These are phyloP conservation scores for Pythium biforme DNA, from an alignment of 352 stramenopile genomes.

Conservation along the genomic window DNA sequence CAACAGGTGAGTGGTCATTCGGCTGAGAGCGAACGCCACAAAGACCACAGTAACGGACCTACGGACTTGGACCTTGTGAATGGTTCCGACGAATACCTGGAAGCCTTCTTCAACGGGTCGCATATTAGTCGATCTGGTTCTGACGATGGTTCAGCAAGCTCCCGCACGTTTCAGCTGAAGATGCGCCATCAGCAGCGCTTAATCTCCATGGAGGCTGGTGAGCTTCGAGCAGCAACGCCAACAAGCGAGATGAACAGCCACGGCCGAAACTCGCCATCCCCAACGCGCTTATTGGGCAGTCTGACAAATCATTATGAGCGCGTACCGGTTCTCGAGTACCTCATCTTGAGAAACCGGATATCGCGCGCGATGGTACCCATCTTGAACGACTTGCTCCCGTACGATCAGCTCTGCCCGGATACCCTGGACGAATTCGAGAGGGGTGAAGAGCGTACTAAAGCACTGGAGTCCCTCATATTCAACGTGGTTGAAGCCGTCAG, in stretches of 20 bases:
- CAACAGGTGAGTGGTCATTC: conserved; percentile 6
- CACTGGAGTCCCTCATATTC: conserved; percentile 55
- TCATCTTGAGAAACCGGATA: conserved; percentile 45
- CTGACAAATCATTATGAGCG: conserved; percentile 34
- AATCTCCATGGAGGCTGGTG: conserved; percentile 2
- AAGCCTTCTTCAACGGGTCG: background rate
- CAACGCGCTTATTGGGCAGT: conserved; percentile 7
- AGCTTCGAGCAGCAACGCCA: background rate
- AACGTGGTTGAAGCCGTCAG: conserved; percentile 54
- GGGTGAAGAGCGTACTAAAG: conserved; percentile 46
- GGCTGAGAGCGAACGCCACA: background rate
- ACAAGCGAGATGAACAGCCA: conserved; percentile 9
- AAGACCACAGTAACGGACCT: background rate
- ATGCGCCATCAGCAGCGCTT: conserved; percentile 11
- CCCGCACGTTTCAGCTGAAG: conserved; percentile 13
- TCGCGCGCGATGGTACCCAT: conserved; percentile 41
- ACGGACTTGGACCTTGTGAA: conserved; percentile 1
- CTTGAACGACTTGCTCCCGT: conserved; percentile 52
- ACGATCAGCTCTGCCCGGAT: conserved; percentile 33
- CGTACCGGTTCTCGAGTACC: conserved; percentile 53
- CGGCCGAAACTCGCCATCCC: background rate
- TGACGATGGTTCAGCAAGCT: conserved; percentile 8
- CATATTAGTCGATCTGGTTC: background rate
- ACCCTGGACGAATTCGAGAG: conserved; percentile 26
- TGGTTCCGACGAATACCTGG: conserved; percentile 5